phyloP scores from a whole-genome alignment of 331 rosid genomes.

The Ulmus americana region DNA sequence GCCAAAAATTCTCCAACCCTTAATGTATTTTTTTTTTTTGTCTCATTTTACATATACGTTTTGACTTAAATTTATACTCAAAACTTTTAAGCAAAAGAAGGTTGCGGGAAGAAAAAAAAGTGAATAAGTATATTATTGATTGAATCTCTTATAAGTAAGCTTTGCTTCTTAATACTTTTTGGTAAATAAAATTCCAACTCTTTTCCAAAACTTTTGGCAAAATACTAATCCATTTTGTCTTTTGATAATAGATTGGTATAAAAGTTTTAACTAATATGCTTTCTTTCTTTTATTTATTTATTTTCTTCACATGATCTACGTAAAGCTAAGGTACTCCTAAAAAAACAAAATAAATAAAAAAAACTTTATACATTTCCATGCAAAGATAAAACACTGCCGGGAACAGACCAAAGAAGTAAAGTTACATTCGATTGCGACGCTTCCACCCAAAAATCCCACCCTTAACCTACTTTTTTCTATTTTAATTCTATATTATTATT shows the following conservation, averaged over 20 bases:
- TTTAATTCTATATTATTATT: conserved; percentile 22
- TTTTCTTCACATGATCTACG: conserved; percentile 20
- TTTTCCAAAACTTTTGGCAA: conserved; percentile 14
- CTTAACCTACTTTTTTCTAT: conserved; percentile 48
- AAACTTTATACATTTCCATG: conserved; percentile 21
- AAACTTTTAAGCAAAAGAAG: conserved; percentile 4
- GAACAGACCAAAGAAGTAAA: conserved; percentile 48
- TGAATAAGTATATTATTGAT: background rate
- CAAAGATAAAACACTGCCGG: conserved; percentile 31
- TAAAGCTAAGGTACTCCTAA: conserved; percentile 8
- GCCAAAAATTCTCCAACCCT: background rate
- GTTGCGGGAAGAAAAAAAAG: background rate
- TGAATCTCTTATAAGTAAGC: conserved; percentile 1
- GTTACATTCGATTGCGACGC: conserved; percentile 68
- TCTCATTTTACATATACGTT: conserved; percentile 3
- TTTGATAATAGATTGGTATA: background rate
- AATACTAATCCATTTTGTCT: conserved; percentile 9
- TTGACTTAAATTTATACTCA: conserved; percentile 7
- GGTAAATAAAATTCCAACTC: conserved; percentile 10
- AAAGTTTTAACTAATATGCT: background rate
- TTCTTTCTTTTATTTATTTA: background rate
- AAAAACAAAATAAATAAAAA: conserved; percentile 7
- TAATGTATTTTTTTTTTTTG: background rate
- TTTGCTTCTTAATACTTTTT: conserved; percentile 10
- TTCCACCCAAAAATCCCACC: conserved; percentile 64